Percentiles rank a stretch among this genome's conserved stretches.
phyloP scores from a whole-genome alignment of 208 protist species.

The Acanthamoeba healyi region DNA sequence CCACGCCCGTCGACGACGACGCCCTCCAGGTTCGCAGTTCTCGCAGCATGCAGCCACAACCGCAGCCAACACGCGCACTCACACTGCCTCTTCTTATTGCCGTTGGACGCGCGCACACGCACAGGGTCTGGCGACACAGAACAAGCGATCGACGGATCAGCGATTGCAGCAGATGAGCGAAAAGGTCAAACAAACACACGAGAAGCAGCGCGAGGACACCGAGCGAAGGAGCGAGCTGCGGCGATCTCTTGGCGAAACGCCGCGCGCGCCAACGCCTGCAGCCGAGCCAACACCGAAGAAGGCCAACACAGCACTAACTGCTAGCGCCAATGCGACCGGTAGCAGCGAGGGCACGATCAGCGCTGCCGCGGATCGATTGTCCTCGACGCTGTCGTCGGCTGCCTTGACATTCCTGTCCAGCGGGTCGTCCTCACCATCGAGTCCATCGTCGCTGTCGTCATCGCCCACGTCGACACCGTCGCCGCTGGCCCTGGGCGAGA shows the following conservation, averaged over 20 bases:
- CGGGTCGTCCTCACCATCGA: background rate
- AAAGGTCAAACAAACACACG: background rate
- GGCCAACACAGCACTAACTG: too few relatives aligned
- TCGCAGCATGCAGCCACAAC: background rate
- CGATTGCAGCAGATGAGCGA: constrained; percentile 40
- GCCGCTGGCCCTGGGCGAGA: constrained; percentile 26
- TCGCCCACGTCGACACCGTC: background rate
- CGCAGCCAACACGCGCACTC: background rate
- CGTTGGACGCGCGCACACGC: background rate
- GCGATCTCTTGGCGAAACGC: background rate
- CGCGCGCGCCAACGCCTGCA: background rate
- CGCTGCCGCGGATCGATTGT: background rate
- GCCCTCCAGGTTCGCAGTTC: background rate
- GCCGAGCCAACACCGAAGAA: too few relatives aligned
- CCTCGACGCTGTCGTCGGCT: background rate
- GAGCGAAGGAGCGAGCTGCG: constrained; percentile 23
- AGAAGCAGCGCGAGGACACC: background rate
- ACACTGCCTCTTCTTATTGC: background rate
- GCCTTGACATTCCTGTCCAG: background rate
- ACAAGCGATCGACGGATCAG: background rate
- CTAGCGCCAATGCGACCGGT: too few relatives aligned
- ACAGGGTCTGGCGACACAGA: background rate
- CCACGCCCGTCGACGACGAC: constrained; percentile 1
- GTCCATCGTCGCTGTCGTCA: background rate
- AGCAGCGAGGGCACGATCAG: too few relatives aligned